These are phyloP conservation scores for Ceratocystis colombiana DNA, from an alignment of 2,329 filamentous ascomycete genomes.

Conservation along the genomic window DNA sequence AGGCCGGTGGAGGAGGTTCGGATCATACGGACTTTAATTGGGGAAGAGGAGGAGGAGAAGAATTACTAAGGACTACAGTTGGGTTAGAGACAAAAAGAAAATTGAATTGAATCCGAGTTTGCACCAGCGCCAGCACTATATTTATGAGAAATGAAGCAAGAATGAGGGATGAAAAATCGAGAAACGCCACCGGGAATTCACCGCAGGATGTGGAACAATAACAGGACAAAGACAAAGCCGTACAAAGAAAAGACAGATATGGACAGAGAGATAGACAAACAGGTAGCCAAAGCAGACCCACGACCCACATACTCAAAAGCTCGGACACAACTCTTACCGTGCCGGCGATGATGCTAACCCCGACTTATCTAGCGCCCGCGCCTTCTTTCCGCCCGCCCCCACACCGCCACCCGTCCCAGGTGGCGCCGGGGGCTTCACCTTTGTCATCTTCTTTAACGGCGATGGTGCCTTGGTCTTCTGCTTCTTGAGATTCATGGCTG, in stretches of 20 bases:
- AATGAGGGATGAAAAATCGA: conserved; percentile 19
- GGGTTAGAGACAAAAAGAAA: background rate
- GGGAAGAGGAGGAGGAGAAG: conserved; percentile 46
- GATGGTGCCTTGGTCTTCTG: conserved; percentile 32
- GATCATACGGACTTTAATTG: conserved; percentile 61
- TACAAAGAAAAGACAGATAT: conserved; percentile 1
- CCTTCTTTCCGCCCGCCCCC: conserved; percentile 32
- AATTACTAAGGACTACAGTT: background rate
- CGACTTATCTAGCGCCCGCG: conserved; percentile 45
- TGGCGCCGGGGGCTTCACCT: conserved; percentile 34
- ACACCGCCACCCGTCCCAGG: conserved; percentile 25
- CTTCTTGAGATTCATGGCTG: conserved; percentile 34
- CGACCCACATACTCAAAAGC: background rate
- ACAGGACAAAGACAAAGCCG: conserved; percentile 26
- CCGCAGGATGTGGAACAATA: background rate
- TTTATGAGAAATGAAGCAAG: conserved; percentile 21
- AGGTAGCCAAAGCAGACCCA: background rate
- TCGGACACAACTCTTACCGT: background rate
- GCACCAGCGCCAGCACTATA: background rate
- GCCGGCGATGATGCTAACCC: conserved; percentile 42
- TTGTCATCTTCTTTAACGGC: conserved; percentile 29
- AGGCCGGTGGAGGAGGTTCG: conserved; percentile 70
- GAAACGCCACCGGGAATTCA: conserved; percentile 15
- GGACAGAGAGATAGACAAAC: background rate
- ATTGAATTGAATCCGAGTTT: background rate